These are phyloP conservation scores for Whalleya microplaca DNA, from an alignment of 2,329 filamentous ascomycete genomes.

Conservation along the genomic window DNA sequence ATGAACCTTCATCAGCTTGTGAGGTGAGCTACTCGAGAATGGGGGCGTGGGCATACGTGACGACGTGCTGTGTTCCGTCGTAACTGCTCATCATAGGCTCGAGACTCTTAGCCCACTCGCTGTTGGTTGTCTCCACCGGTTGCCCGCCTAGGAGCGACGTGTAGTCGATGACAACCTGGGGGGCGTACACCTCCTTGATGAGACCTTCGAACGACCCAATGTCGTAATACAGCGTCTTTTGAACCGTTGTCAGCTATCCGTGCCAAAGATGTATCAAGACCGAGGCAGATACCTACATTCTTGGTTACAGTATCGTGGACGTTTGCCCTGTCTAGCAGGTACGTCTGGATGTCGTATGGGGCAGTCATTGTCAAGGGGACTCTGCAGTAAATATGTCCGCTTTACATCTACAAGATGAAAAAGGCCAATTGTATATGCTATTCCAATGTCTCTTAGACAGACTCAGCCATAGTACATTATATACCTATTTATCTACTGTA, in stretches of 20 bases:
- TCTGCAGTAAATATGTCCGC: too few species aligned
- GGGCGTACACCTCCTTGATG: constrained; percentile 33
- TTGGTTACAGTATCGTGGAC: constrained; percentile 36
- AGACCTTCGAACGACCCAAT: constrained; percentile 24
- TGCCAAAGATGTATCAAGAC: background rate
- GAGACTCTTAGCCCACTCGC: constrained; percentile 29
- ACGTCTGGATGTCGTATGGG: constrained; percentile 32
- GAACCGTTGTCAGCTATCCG: background rate
- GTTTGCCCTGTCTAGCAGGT: constrained; percentile 40
- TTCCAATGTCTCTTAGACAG: too few species aligned
- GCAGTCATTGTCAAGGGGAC: constrained; percentile 27
- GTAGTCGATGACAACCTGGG: constrained; percentile 35
- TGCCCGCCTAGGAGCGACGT: constrained; percentile 35
- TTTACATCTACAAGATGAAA: too few species aligned
- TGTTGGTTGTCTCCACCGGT: constrained; percentile 19
- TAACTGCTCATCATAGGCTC: too few species aligned
- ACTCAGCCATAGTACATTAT: too few species aligned
- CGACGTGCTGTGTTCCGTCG: too few species aligned
- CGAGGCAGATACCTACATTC: constrained; percentile 24
- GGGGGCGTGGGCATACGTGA: too few species aligned
- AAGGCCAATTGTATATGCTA: background rate
- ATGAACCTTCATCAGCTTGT: too few species aligned
- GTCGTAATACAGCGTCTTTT: constrained; percentile 35
- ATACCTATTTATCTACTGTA: too few species aligned
- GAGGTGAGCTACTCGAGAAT: too few species aligned